A percentile compares a stretch with the other conserved stretches of the same genome.
phyloP scores from a whole-genome alignment of 495 filamentous ascomycete species.

The Acidiella bohemica region DNA sequence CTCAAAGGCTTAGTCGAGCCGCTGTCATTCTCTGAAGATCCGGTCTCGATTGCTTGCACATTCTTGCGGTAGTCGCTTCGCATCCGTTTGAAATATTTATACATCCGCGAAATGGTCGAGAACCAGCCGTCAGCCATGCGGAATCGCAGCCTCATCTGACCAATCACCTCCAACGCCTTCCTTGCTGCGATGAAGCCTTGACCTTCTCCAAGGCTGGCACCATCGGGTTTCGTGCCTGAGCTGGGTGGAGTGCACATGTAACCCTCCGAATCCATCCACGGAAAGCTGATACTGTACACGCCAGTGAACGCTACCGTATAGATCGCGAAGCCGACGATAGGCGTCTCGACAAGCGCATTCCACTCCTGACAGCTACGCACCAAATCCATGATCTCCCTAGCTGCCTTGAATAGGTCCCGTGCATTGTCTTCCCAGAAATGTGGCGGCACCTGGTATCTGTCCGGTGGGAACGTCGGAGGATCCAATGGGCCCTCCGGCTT shows the following conservation, averaged over 20 bases:
- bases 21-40: conserved; percentile 9
- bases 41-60: conserved; percentile 11
- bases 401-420: conserved; percentile 57
- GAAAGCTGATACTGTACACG: conserved; percentile 61
- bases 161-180: conserved; percentile 40
- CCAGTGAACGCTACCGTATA: conserved; percentile 65
- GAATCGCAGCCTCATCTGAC: conserved; percentile 51
- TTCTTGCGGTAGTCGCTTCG: conserved; percentile 23
- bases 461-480: conserved; percentile 46
- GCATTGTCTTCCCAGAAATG: conserved; percentile 67
- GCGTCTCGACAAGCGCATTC: conserved; percentile 58
- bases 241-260: conserved; percentile 35
- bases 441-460: conserved; percentile 37
- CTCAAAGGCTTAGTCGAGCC: conserved; percentile 31
- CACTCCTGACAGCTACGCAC: conserved; percentile 61
- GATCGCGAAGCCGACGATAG: conserved; percentile 65
- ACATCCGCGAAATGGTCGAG: conserved; percentile 51
- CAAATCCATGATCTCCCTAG: conserved; percentile 62
- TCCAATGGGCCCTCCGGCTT: conserved; percentile 62
- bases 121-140: conserved; percentile 62
- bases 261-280: conserved; percentile 59
- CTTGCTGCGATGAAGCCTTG: conserved; percentile 34
- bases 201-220: conserved; percentile 20
- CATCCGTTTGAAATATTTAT: conserved; percentile 31
- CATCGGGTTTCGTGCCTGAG: conserved; percentile 18